phyloP scores from a whole-genome alignment of 2,329 filamentous ascomycete genomes.

The Penicillium hesseltinei region DNA sequence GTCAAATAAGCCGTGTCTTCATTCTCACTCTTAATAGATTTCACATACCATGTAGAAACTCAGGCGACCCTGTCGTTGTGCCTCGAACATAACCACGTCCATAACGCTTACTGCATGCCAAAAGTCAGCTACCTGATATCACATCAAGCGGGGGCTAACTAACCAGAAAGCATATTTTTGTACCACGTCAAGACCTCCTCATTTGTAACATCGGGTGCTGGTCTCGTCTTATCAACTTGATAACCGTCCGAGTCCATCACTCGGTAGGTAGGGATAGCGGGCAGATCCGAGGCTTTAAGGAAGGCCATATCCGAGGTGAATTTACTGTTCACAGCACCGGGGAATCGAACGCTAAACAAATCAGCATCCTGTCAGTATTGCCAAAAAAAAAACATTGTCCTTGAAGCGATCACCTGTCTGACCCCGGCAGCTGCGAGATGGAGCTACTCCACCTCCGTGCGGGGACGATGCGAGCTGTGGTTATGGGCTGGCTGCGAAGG shows the following conservation, averaged over 20 bases:
- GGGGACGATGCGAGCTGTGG: conserved; percentile 8
- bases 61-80: conserved; percentile 87
- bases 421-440: conserved; percentile 58
- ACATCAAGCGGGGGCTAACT: conserved; percentile 9
- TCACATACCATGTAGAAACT: conserved; percentile 88
- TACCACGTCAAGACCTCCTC: conserved; percentile 62
- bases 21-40: not conserved
- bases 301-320: conserved; percentile 82
- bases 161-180: conserved; percentile 62
- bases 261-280: conserved; percentile 85
- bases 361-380: conserved; percentile 1
- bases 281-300: conserved; percentile 67
- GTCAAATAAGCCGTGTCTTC: not conserved
- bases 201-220: conserved; percentile 61
- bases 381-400: not conserved
- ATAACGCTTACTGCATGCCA: conserved; percentile 67
- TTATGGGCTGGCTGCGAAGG: conserved; percentile 3
- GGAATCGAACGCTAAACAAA: conserved; percentile 64
- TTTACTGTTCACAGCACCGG: conserved; percentile 90
- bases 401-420: conserved; percentile 51
- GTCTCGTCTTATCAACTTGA: conserved; percentile 70
- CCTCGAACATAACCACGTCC: conserved; percentile 98
- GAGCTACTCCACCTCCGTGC: conserved; percentile 51
- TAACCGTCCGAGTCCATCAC: conserved; percentile 85
- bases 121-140: conserved; percentile 12